These are phyloP conservation scores for Crithidia thermophila DNA, from an alignment of 208 protist species.

Conservation along the genomic window DNA sequence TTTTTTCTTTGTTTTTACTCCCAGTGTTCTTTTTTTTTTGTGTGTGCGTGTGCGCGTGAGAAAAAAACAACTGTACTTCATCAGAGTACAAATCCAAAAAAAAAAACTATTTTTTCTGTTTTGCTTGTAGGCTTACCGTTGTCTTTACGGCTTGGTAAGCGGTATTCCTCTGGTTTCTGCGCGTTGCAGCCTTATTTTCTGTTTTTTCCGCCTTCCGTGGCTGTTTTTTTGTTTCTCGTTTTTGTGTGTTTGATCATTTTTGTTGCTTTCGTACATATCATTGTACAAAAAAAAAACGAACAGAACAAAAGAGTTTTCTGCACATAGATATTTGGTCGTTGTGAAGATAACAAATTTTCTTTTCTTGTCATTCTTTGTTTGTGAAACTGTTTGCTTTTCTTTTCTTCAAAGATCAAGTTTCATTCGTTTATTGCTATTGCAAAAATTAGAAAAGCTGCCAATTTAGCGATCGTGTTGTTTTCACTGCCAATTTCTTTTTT, in stretches of 20 bases:
- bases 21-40: slow-evolving; percentile 14
- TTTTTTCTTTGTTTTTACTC: too few species aligned
- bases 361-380: not conserved
- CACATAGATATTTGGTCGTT: not conserved
- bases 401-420: slow-evolving; percentile 14
- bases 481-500: slow-evolving; percentile 6
- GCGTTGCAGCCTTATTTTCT: not conserved
- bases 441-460: too few species aligned
- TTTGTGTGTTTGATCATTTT: slow-evolving; percentile 3
- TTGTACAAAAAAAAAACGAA: too few species aligned
- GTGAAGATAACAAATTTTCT: not conserved
- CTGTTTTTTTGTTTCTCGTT: not conserved
- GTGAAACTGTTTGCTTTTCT: slow-evolving; percentile 10
- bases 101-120: slow-evolving; percentile 1
- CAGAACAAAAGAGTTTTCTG: not conserved
- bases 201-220: not conserved
- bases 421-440: slow-evolving; percentile 9
- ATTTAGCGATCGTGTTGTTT: not conserved
- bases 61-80: too few species aligned
- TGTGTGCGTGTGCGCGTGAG: not conserved
- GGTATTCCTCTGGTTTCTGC: not conserved
- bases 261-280: not conserved
- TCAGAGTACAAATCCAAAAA: too few species aligned
- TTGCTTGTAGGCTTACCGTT: not conserved
- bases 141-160: not conserved